A percentile compares a stretch with the other conserved stretches of the same genome.
Evolutionary conservation across 2,329 filamentous ascomycete genomes (phyloP).

Genomic region (Karstenula rhodostoma): DNA sequence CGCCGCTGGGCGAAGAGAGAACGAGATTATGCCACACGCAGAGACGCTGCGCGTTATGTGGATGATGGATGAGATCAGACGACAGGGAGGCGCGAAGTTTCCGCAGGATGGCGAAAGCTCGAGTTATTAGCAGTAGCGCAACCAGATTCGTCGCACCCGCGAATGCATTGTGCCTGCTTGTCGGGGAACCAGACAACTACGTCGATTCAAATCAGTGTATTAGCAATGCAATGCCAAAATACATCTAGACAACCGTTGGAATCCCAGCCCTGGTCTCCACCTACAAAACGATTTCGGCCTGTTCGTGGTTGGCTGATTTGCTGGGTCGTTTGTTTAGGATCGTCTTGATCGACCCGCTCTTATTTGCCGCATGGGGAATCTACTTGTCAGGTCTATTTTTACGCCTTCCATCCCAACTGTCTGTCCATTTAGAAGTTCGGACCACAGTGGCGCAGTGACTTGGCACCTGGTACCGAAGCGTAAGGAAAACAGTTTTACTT

Average conservation of each 20-base stretch:
- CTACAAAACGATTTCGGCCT: not conserved
- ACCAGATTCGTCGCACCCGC: not conserved
- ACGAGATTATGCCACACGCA: conserved; percentile 66
- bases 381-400: not conserved
- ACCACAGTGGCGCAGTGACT: conserved; percentile 4
- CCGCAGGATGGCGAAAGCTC: conserved; percentile 43
- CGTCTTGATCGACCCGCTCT: not conserved
- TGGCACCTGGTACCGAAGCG: not conserved
- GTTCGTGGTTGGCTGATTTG: not conserved
- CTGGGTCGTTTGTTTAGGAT: not conserved
- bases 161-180: not conserved
- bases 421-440: not conserved
- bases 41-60: conserved; percentile 86
- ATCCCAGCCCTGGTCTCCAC: not conserved
- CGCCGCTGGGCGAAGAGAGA: conserved; percentile 77
- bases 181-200: not conserved
- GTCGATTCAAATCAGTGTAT: not conserved
- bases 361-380: not conserved
- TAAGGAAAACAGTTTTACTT: not conserved
- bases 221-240: not conserved
- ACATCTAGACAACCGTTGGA: not conserved
- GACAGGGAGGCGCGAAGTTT: conserved; percentile 66
- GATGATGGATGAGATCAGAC: conserved; percentile 70
- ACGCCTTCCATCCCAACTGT: not conserved
- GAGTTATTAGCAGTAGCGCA: too few relatives aligned